Conservation (phyloP, 2,329 filamentous ascomycete species). For the Colletotrichum simmondsii region DNA sequence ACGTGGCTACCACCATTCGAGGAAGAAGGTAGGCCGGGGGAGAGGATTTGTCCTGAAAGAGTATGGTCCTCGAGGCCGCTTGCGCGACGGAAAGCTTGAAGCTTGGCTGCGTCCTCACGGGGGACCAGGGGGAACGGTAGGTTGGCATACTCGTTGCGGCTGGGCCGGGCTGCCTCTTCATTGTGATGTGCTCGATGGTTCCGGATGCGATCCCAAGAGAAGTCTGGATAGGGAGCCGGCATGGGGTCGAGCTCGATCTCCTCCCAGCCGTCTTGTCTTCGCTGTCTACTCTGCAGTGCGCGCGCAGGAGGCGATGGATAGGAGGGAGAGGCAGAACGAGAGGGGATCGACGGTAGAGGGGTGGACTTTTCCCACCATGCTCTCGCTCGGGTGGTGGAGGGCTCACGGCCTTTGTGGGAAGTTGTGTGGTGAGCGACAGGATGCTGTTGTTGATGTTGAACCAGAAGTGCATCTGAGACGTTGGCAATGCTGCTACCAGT, state of each 20-base stretch:
- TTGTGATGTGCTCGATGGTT: neutral
- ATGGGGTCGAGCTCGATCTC: conserved; percentile 20
- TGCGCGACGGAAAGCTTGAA: conserved; percentile 30
- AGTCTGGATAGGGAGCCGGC: neutral
- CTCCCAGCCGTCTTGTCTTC: conserved; percentile 2
- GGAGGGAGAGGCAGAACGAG: conserved; percentile 1
- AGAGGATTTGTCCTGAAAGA: conserved; percentile 22
- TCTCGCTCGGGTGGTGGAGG: neutral
- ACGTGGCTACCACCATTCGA: conserved; percentile 4
- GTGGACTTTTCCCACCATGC: conserved; percentile 17
- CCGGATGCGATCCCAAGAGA: neutral
- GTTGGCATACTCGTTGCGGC: neutral
- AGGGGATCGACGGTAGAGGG: neutral
- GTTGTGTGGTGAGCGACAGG: neutral
- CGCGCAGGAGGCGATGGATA: conserved; percentile 1
- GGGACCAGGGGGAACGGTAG: conserved; percentile 25
- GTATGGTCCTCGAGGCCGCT: conserved; percentile 36
- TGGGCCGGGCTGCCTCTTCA: neutral
- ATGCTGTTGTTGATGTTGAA: neutral
- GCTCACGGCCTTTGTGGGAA: neutral
- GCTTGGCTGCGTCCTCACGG: conserved; percentile 25
- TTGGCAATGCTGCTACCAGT: conserved; percentile 37
- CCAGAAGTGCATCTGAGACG: conserved; percentile 27
- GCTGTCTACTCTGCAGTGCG: neutral
- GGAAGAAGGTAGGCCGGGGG: neutral